phyloP scores from a whole-genome alignment of 2,329 filamentous ascomycete genomes.

The Fusarium chuoi region DNA sequence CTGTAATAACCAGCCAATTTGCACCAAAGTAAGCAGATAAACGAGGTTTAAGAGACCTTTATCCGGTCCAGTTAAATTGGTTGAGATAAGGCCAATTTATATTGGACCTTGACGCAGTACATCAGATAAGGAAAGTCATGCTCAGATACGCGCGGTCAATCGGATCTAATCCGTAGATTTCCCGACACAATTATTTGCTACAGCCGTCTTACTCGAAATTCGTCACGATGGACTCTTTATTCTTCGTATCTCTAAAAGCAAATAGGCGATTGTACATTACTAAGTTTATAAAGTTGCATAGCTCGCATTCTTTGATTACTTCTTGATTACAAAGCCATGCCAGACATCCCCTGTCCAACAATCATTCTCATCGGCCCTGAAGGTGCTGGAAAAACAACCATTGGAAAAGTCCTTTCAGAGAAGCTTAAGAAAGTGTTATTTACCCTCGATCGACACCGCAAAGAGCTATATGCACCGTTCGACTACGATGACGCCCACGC shows the following conservation, averaged over 20 bases:
- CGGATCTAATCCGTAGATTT: too few species aligned
- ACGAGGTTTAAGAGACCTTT: too few species aligned
- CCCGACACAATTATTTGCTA: background rate
- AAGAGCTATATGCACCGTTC: background rate
- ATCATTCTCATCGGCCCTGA: background rate
- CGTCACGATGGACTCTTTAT: background rate
- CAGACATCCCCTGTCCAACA: background rate
- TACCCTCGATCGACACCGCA: background rate
- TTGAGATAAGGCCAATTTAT: too few species aligned
- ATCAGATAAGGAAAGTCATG: too few species aligned
- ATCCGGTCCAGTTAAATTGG: too few species aligned
- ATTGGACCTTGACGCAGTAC: too few species aligned
- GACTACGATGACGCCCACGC: fast-evolving
- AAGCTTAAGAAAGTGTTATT: fast-evolving
- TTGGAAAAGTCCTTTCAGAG: background rate
- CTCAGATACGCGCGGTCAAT: too few species aligned
- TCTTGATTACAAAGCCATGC: background rate
- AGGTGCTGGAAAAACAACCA: background rate
- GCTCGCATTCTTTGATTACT: fast-evolving
- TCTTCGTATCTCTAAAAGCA: background rate
- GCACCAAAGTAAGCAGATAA: too few species aligned
- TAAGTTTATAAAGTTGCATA: fast-evolving
- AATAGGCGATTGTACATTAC: fast-evolving
- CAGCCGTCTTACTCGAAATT: background rate
- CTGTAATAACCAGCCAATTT: too few species aligned